Percentiles rank a stretch among this genome's conserved stretches.
These are phyloP conservation scores for Tillandsia leiboldiana DNA, from an alignment of 176 grass and related monocot genomes.

Conservation along the genomic window DNA sequence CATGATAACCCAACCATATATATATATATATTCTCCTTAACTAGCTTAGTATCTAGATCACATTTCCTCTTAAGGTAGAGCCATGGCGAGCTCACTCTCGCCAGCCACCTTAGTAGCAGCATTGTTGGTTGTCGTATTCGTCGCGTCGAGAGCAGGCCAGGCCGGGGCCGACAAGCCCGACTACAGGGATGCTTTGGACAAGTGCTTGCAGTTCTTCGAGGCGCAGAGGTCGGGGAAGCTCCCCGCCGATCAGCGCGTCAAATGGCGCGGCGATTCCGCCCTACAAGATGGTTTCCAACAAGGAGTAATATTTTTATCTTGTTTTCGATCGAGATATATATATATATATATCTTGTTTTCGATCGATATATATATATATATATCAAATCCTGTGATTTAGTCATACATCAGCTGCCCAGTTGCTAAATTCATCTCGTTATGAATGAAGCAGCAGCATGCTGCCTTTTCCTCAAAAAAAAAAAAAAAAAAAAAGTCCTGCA, in stretches of 20 bases:
- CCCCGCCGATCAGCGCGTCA: slow-evolving; percentile 46
- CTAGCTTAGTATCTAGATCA: not conserved
- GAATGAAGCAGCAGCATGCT: no score
- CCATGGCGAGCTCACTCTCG: slow-evolving; percentile 37
- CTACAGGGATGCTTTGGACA: slow-evolving; percentile 67
- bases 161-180: slow-evolving; percentile 13
- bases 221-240: slow-evolving; percentile 84
- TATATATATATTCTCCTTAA: no score
- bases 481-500: no score
- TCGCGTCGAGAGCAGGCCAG: not conserved
- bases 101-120: slow-evolving; percentile 24
- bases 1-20: no score
- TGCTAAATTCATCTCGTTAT: no score
- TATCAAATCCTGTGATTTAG: no score
- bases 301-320: slow-evolving; percentile 24
- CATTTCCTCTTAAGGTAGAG: slow-evolving; percentile 18
- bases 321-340: no score
- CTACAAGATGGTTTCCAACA: slow-evolving; percentile 61
- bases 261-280: slow-evolving; percentile 79
- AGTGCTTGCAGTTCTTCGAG: slow-evolving; percentile 83
- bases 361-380: no score
- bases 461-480: no score
- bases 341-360: no score
- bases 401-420: no score
- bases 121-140: slow-evolving; percentile 19